phyloP scores from a whole-genome alignment of 257 asterid species.

The Solanum bukasovii region DNA sequence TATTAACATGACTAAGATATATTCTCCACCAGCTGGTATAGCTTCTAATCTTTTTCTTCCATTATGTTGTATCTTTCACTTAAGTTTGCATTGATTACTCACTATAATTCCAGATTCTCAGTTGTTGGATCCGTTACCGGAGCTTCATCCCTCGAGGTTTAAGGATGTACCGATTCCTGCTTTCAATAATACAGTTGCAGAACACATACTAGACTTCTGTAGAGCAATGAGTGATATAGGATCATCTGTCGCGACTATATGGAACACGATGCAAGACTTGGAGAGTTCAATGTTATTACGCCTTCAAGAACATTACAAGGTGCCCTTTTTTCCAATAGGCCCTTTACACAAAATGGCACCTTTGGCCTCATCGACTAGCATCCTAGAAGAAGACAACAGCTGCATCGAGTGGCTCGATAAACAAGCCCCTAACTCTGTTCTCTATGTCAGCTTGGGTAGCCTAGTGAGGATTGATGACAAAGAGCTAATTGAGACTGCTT shows the following conservation, averaged over 20 bases:
- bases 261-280: not conserved
- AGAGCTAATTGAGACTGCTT: no score
- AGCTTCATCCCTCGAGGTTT: constrained; percentile 12
- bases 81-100: not conserved
- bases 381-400: no score
- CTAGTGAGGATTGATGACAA: no score
- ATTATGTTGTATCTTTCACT: not conserved
- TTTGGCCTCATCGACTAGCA: no score
- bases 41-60: not conserved
- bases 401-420: no score
- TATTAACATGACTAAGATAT: not conserved
- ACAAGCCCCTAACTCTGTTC: no score
- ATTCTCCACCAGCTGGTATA: not conserved
- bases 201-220: not conserved
- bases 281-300: not conserved
- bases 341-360: no score
- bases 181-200: not conserved
- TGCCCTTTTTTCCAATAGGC: no score
- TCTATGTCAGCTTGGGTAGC: no score
- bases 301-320: no score
- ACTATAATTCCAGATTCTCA: constrained; percentile 13
- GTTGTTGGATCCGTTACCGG: constrained; percentile 15
- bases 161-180: not conserved
- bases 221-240: not conserved
- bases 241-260: not conserved